Conservation (phyloP, 2,329 filamentous ascomycete genomes). For the Teratosphaeria gauchensis region DNA sequence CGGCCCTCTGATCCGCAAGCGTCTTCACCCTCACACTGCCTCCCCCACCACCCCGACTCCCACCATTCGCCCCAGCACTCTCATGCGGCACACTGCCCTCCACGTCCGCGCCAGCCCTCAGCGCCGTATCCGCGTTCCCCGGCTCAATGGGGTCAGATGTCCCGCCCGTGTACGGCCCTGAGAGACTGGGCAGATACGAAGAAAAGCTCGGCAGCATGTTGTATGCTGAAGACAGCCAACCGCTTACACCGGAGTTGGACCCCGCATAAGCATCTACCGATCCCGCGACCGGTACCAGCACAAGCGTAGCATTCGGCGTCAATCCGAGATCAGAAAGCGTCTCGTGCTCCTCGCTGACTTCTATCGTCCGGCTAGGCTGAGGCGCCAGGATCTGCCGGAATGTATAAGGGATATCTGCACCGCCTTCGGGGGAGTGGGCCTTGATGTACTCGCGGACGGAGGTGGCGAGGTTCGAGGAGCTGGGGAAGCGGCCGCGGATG, state of each 20-base stretch:
- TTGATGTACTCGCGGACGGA: conserved; percentile 68
- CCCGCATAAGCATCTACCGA: conserved; percentile 49
- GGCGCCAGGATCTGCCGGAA: conserved; percentile 80
- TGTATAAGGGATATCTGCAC: conserved; percentile 52
- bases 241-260: conserved; percentile 5
- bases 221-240: background rate
- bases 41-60: conserved; percentile 1
- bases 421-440: conserved; percentile 31
- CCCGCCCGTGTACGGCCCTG: conserved; percentile 13
- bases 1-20: conserved; percentile 35
- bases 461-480: conserved; percentile 49
- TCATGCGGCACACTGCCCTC: background rate
- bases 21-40: conserved; percentile 34
- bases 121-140: conserved; percentile 8
- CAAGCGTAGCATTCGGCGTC: conserved; percentile 68
- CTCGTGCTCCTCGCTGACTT: conserved; percentile 62
- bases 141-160: conserved; percentile 5
- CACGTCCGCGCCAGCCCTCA: background rate
- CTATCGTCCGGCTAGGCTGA: conserved; percentile 63
- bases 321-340: conserved; percentile 61
- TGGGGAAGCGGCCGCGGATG: conserved; percentile 58
- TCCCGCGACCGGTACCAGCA: conserved; percentile 62
- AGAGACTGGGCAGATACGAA: conserved; percentile 4
- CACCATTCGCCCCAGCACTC: background rate
- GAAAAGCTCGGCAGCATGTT: background rate